Conservation (phyloP, 805 yeast genomes). For the Monosporozyma aerobia region DNA sequence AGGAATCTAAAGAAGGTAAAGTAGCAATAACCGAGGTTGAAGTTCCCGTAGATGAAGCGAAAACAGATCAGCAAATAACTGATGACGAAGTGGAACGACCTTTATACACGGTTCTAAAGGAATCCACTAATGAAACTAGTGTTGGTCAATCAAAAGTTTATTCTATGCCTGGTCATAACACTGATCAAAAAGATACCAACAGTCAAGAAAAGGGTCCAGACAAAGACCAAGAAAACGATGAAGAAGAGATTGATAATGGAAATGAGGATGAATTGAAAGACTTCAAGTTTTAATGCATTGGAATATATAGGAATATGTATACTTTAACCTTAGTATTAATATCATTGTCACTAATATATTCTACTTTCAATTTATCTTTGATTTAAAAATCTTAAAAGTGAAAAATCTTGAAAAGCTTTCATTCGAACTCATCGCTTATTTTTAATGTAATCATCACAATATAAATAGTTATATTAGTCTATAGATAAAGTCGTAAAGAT, state of each 20-base stretch:
- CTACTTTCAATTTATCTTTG: not conserved
- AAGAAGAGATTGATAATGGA: conserved; percentile 2
- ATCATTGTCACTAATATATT: too few relatives aligned
- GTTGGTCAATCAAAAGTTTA: not conserved
- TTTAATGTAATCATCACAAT: not conserved
- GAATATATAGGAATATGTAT: not conserved
- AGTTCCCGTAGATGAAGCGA: not conserved
- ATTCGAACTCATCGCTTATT: not conserved
- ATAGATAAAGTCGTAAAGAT: not conserved
- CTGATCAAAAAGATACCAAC: not conserved
- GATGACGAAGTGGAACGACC: conserved; percentile 7
- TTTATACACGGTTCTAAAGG: conserved; percentile 17
- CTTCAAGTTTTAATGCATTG: conserved; percentile 15
- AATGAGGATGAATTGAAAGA: conserved; percentile 10
- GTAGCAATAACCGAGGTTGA: not conserved
- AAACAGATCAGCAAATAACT: not conserved
- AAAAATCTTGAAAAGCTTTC: not conserved
- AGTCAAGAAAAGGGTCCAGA: not conserved
- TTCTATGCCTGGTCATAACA: not conserved
- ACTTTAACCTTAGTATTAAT: too few relatives aligned
- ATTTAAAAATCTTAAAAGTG: not conserved
- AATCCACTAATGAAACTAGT: conserved; percentile 3
- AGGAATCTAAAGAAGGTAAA: not conserved
- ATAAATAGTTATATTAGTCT: not conserved
- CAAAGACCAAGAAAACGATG: not conserved